Evolutionary conservation across 495 filamentous ascomycete species (phyloP), one percentile per base, ranked within the genome.

Genomic region (Hyaloscypha finlandica): DNA sequence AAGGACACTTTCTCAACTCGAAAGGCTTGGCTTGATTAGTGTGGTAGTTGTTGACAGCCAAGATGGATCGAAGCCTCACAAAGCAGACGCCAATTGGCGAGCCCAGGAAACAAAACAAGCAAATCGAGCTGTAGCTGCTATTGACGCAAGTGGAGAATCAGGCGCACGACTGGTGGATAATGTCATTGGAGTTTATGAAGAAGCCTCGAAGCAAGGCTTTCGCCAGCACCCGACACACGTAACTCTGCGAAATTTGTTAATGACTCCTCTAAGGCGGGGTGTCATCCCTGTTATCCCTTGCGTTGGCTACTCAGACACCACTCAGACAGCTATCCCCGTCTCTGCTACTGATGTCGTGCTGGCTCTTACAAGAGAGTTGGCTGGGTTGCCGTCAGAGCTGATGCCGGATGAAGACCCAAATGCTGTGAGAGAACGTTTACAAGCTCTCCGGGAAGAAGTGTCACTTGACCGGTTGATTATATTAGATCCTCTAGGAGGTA

Each of bases 391-490:
- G 14, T 42, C 63, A 4, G 63, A 65, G 12, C 60, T 39, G 29
- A n/a, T 54, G 22, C 33, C 39, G 4, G 80, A 87, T 39, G 81
- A 84, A 60, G 81, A 85, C 60, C 77, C 80, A 4, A 68, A 75
- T 33, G 45, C 75, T 4, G 82, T 78, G 2, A 77, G 77, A 37
- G 79, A 85, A 48, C 70, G 74, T 25, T 79, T 86, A 39, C 73
- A 75, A 37, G 66, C 73, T 20, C 72, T 85, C 5, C 81, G 84
- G 63, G 79, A 80, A 57, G 81, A 85, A 61, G 85, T 91, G 3
- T 83, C 87, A 8, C 78, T 98, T 2, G 95, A 98, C 70, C 84
- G 95, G 4, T 81, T 99, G 31, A 94, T 99, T 70, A 81, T 98
- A 30, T 81, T 99, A 19, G 96, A 99, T 77, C 90, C 92, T 0